These are phyloP conservation scores for Pseudozyma flocculosa DNA, from an alignment of 1,284 basidiomycete species.

Conservation along the genomic window DNA sequence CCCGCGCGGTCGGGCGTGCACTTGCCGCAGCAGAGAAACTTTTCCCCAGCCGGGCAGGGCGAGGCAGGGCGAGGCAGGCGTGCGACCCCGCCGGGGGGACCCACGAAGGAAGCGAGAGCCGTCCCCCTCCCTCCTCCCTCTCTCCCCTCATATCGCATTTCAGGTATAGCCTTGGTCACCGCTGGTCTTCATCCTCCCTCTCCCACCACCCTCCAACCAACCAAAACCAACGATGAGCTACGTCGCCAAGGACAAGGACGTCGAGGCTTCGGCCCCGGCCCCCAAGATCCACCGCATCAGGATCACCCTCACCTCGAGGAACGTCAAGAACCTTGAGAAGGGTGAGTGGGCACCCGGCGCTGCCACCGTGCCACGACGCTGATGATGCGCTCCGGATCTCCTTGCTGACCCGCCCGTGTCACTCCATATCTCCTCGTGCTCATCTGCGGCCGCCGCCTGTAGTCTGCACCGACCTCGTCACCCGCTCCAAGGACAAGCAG, in stretches of 20 bases:
- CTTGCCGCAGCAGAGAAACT: neutral
- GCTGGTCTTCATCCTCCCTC: constrained; percentile 63
- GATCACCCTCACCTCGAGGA: constrained; percentile 97
- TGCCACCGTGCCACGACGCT: too few relatives aligned
- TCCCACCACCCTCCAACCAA: constrained; percentile 2
- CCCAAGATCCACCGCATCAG: constrained; percentile 99
- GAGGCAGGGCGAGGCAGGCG: too few relatives aligned
- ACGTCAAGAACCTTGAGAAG: constrained; percentile 98
- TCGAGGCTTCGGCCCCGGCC: constrained; percentile 68
- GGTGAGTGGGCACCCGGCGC: constrained; percentile 64
- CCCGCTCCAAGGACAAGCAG: constrained; percentile 99
- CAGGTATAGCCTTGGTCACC: constrained; percentile 61
- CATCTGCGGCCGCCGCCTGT: neutral
- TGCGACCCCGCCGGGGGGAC: too few relatives aligned
- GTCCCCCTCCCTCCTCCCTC: neutral
- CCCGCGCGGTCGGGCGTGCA: too few relatives aligned
- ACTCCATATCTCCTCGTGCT: neutral
- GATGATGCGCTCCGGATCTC: too few relatives aligned
- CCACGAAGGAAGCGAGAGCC: too few relatives aligned
- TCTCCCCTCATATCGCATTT: too few relatives aligned
- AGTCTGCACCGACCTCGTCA: constrained; percentile 96
- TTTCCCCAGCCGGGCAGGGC: too few relatives aligned
- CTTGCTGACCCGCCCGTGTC: neutral
- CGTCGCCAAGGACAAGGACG: constrained; percentile 98
- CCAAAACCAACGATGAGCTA: constrained; percentile 81